Evolutionary conservation across 129 eudicot genomes (phyloP).

Genomic region (Cynara cardunculus): DNA sequence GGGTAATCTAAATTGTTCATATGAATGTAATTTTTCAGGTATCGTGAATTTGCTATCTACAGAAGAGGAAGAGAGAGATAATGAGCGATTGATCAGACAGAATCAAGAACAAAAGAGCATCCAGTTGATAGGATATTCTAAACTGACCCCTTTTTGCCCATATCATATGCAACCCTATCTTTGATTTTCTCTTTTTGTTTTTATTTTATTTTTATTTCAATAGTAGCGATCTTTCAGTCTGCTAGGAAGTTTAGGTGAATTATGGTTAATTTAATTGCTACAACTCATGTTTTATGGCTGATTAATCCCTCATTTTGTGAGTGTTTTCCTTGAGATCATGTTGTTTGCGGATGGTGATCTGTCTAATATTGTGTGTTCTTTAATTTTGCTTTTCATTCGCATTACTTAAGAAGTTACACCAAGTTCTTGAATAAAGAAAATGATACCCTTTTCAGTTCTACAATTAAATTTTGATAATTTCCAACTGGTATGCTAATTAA

Average conservation of each 20-base stretch:
- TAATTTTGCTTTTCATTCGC: constrained; percentile 15
- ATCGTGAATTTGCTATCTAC: constrained; percentile 22
- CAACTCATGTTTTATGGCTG: constrained; percentile 38
- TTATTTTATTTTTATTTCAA: constrained; percentile 14
- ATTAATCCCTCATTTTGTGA: constrained; percentile 46
- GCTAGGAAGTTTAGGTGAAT: constrained; percentile 39
- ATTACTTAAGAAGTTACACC: constrained; percentile 2
- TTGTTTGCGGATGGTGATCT: constrained; percentile 30
- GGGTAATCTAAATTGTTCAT: background rate
- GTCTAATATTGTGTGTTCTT: constrained; percentile 34
- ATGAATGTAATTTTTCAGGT: constrained; percentile 41
- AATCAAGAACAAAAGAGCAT: constrained; percentile 39
- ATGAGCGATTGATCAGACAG: constrained; percentile 42
- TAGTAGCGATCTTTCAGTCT: constrained; percentile 20
- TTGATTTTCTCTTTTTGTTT: constrained; percentile 23
- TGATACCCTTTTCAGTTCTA: background rate
- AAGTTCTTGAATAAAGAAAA: background rate
- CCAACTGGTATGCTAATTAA: background rate
- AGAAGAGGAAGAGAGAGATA: constrained; percentile 31
- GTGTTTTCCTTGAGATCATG: constrained; percentile 37
- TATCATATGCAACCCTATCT: constrained; percentile 35
- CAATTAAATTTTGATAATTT: background rate
- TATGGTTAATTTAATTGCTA: constrained; percentile 41
- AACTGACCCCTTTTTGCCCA: constrained; percentile 40
- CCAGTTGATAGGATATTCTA: constrained; percentile 36